A percentile compares a stretch with the other conserved stretches of the same genome.
phyloP scores from a whole-genome alignment of 176 grass and related monocot genomes.

The Poa annua region DNA sequence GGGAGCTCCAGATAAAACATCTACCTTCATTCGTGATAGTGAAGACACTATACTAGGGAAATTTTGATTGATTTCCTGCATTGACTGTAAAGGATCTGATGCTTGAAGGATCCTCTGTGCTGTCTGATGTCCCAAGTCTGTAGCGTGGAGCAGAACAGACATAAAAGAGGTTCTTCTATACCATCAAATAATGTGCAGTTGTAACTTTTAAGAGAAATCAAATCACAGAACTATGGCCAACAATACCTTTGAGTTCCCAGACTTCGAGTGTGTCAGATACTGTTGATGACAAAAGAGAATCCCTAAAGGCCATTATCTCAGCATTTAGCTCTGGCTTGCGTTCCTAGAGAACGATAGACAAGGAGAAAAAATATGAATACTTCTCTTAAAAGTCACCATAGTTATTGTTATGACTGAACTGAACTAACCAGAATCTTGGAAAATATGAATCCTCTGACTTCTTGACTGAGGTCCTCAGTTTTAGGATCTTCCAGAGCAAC shows the following conservation, averaged over 20 bases:
- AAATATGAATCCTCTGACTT: slow-evolving; percentile 99
- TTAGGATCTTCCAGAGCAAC: slow-evolving; percentile 83
- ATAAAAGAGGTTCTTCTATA: slow-evolving; percentile 33
- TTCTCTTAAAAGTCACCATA: slow-evolving; percentile 18
- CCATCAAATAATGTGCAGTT: not conserved
- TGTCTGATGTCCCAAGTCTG: slow-evolving; percentile 98
- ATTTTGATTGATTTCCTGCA: slow-evolving; percentile 99
- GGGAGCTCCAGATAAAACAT: slow-evolving; percentile 28
- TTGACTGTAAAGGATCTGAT: slow-evolving; percentile 94
- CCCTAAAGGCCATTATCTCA: slow-evolving; percentile 88
- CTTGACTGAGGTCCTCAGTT: slow-evolving; percentile 93
- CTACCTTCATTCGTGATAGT: slow-evolving; percentile 95
- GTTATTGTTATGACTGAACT: slow-evolving; percentile 39
- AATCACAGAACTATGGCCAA: slow-evolving; percentile 35
- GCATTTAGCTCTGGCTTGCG: slow-evolving; percentile 80
- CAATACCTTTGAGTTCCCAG: slow-evolving; percentile 96
- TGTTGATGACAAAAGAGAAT: slow-evolving; percentile 91
- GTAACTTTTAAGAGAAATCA: slow-evolving; percentile 29
- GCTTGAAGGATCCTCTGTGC: slow-evolving; percentile 93
- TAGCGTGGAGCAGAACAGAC: slow-evolving; percentile 32
- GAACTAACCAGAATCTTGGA: slow-evolving; percentile 91
- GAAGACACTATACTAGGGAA: slow-evolving; percentile 97
- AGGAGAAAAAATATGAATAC: slow-evolving; percentile 39
- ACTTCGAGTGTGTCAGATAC: slow-evolving; percentile 95
- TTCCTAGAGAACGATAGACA: slow-evolving; percentile 61